Evolutionary conservation across 441 rosid genomes (phyloP), one percentile per base, ranked within the genome.

Genomic region (Viola pubescens): DNA sequence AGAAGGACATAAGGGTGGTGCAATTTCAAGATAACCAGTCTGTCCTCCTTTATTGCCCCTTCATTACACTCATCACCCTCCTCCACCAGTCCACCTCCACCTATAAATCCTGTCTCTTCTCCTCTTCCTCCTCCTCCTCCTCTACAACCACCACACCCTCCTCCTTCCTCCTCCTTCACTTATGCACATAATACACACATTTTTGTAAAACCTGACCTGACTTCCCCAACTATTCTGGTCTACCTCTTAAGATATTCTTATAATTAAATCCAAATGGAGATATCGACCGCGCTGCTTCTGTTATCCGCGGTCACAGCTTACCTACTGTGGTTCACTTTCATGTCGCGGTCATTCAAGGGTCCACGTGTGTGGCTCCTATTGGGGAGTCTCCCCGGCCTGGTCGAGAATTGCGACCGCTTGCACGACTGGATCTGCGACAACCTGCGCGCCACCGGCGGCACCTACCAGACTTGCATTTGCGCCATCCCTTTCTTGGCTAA

Each of bases 341-440:
- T 88, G 70, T 84, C 88, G n/a, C 92, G 97, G 75, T 76, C 88
- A 11, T 62, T 86, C 9, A 79, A 74, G 58, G 98, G 98, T 67
- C 98, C 97, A 55, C 86, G 88, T 62, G 97, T 90, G 13, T 89
- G 95, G 95, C 89, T 91, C 3, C 55, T 94, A 48, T 53, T 90
- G 65, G 98, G 98, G 26, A 94, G 97, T 72, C 89, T 94, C 3
- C 97, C 98, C 2, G 97, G 96, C 6, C 69, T 94, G 58, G 81
- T 94, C 54, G 86, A 88, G 79, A 94, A 94, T 46, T 77, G 82
- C 61, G 96, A 90, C 63, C 85, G 97, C 53, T 59, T 94, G 84
- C 98, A 90, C 52, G 98, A 94, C 71, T 94, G 97, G 98, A 90
- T 94, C 82, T 77, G 81, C 70, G 96, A 90, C 68, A 94, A 90